Evolutionary conservation across 345 rosid genomes (phyloP).

Genomic region (Capsella bursapastoris): DNA sequence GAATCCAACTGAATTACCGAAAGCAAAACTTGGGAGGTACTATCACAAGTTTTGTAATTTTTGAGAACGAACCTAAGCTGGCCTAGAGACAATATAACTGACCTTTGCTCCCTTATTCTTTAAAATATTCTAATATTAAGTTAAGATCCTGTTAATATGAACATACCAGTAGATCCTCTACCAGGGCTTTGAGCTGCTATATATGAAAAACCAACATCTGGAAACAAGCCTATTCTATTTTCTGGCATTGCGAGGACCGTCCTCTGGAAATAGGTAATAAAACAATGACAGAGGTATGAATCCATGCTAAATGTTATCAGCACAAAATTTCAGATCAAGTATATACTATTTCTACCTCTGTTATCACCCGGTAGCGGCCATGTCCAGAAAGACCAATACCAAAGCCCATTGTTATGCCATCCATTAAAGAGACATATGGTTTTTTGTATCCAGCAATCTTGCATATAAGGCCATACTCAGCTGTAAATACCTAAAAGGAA

Average conservation of each 20-base stretch:
- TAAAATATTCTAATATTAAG: neutral
- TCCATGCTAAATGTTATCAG: slow-evolving; percentile 2
- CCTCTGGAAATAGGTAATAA: slow-evolving; percentile 32
- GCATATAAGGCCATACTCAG: slow-evolving; percentile 89
- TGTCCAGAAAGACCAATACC: slow-evolving; percentile 95
- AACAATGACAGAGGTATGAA: neutral
- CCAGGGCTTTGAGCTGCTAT: slow-evolving; percentile 95
- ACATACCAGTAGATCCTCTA: slow-evolving; percentile 83
- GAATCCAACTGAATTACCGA: neutral
- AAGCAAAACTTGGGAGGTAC: neutral
- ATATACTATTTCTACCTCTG: slow-evolving; percentile 63
- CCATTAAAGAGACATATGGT: slow-evolving; percentile 90
- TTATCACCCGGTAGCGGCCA: slow-evolving; percentile 83
- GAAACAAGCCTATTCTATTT: slow-evolving; percentile 95
- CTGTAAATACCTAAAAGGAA: slow-evolving; percentile 68
- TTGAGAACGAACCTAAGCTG: slow-evolving; percentile 12
- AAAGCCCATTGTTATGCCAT: slow-evolving; percentile 96
- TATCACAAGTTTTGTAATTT: neutral
- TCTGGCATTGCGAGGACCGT: slow-evolving; percentile 98
- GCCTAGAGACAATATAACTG: neutral
- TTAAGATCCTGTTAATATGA: slow-evolving; percentile 8
- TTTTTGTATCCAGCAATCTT: slow-evolving; percentile 84
- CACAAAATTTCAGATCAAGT: neutral
- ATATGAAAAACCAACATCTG: slow-evolving; percentile 94
- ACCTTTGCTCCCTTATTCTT: neutral